Evolutionary conservation across 306 rosid species (phyloP).

Genomic region (Quillaja saponaria): DNA sequence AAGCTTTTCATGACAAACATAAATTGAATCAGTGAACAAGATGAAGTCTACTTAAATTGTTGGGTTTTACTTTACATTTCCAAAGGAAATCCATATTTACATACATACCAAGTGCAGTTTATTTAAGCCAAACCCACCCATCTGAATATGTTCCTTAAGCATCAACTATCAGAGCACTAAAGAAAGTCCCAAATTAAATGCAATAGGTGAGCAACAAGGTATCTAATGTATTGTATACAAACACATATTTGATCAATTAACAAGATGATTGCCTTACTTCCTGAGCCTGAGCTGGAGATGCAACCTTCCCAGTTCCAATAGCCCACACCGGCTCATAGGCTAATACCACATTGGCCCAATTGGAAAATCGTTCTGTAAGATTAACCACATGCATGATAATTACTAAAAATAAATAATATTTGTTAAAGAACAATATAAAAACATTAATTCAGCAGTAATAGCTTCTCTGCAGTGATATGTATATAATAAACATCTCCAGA

Average conservation of each 20-base stretch:
- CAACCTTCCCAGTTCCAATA: constrained; percentile 91
- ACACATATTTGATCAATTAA: no score
- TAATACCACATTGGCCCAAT: constrained; percentile 71
- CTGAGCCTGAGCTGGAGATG: constrained; percentile 63
- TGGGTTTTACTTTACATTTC: no score
- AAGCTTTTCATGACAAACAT: no score
- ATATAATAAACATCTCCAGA: not conserved
- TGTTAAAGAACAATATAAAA: not conserved
- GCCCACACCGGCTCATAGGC: constrained; percentile 97
- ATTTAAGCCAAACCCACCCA: no score
- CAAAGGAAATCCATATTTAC: no score
- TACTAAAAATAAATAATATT: constrained; percentile 6
- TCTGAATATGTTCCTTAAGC: not conserved
- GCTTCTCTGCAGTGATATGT: not conserved
- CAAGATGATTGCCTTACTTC: constrained; percentile 37
- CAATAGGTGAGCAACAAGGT: not conserved
- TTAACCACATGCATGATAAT: constrained; percentile 34
- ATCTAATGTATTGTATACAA: constrained; percentile 2
- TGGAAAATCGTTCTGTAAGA: constrained; percentile 41
- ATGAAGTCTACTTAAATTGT: no score
- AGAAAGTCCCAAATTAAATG: not conserved
- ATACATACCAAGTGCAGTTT: no score
- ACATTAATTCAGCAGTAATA: no score
- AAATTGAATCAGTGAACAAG: no score
- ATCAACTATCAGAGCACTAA: not conserved